Percentiles rank a stretch among this genome's conserved stretches.
Conservation (phyloP, 1,284 basidiomycete species). For the Spongiforma sp. region DNA sequence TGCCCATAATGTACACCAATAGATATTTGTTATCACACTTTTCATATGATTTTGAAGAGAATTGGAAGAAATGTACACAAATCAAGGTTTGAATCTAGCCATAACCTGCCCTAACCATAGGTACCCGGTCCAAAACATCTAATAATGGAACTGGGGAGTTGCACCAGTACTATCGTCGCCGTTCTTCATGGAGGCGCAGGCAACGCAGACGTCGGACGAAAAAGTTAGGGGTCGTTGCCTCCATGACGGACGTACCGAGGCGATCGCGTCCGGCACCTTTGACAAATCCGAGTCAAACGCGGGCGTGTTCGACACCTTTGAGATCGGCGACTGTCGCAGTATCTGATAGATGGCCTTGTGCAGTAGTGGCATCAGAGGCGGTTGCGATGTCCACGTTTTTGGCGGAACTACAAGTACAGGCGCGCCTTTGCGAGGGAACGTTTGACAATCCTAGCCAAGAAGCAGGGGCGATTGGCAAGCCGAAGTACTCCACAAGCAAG, state of each 20-base stretch:
- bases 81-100: no score
- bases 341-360: conserved; percentile 55
- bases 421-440: conserved; percentile 55
- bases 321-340: conserved; percentile 48
- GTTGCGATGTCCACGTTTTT: conserved; percentile 30
- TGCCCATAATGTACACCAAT: no score
- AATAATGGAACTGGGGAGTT: no score
- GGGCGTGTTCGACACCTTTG: conserved; percentile 56
- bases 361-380: conserved; percentile 48
- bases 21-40: no score
- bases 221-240: conserved; percentile 59
- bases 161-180: no score
- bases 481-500: conserved; percentile 67
- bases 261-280: conserved; percentile 52
- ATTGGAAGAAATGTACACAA: no score
- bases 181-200: conserved; percentile 36
- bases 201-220: conserved; percentile 50
- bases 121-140: no score
- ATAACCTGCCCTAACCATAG: no score
- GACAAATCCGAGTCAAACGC: conserved; percentile 62
- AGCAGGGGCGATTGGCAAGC: conserved; percentile 61
- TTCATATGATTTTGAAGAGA: no score
- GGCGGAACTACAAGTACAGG: conserved; percentile 33
- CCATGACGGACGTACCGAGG: conserved; percentile 35
- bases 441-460: conserved; percentile 70